Evolutionary conservation across 352 stramenopile species (phyloP).

Genomic region (Discostella stelligera): DNA sequence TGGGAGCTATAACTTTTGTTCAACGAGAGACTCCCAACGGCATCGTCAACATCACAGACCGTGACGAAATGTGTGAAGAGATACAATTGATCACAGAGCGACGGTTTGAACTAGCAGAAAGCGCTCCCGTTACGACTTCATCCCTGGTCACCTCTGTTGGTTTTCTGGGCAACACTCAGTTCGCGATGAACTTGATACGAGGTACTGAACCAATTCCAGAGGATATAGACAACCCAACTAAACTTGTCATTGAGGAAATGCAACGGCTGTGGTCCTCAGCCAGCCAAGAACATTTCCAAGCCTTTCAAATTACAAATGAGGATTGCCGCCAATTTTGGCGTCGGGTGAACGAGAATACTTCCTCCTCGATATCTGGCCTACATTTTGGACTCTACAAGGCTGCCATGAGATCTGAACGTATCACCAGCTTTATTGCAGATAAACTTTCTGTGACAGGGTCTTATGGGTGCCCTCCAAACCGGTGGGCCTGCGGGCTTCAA

Average conservation of each 20-base stretch:
- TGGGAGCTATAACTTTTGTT: too few species aligned
- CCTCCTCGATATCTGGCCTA: not conserved
- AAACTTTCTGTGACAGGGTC: not conserved
- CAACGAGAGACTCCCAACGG: too few species aligned
- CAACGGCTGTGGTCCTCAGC: not conserved
- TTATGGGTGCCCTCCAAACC: not conserved
- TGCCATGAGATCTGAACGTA: not conserved
- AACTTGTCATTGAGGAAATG: slow-evolving; percentile 9
- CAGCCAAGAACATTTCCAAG: not conserved
- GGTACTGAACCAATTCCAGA: not conserved
- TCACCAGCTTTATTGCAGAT: not conserved
- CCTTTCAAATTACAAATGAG: not conserved
- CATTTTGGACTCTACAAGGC: slow-evolving; percentile 22
- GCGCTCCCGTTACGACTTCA: slow-evolving; percentile 2
- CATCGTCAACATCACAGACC: not conserved
- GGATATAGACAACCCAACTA: not conserved
- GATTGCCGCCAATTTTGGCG: slow-evolving; percentile 5
- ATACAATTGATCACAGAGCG: slow-evolving; percentile 1
- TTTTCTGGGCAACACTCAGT: slow-evolving; percentile 3
- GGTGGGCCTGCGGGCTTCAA: slow-evolving; percentile 6
- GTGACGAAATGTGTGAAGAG: not conserved
- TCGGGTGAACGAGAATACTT: not conserved
- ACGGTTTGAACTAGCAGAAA: not conserved
- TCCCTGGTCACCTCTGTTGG: not conserved
- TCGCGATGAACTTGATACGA: not conserved